Evolutionary conservation across 257 asterid species (phyloP), one percentile per base, ranked within the genome.

Genomic region (Ilex aquifolium): DNA sequence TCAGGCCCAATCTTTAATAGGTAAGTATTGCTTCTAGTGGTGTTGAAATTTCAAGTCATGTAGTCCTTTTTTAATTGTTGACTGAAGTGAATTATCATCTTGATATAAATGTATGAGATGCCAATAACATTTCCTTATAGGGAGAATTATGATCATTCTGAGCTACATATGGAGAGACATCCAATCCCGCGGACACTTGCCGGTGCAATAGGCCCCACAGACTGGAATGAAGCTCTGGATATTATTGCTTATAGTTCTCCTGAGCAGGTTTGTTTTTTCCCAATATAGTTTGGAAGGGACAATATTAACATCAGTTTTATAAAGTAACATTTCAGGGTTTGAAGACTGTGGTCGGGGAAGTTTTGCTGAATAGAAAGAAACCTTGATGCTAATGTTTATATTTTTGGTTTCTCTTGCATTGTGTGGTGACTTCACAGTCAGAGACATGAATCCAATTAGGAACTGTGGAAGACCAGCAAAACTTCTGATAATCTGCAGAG

Each of bases 171-270:
- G 56, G 99, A 93, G 64, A 81, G 95, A 67, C 66, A 75, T 63
- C 80, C 88, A 42, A 72, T 77, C 53, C 66, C 85, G 60, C 81
- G 70, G 74, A 16, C 83, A 36, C 73, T 82, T 75, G 71, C 88
- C 66, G 84, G 82, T 49, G 51, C 77, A 64, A 69, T 82, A 71
- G 95, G 97, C 50, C 87, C 95, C 52, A 81, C 91, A 1, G 92
- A 90, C 79, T 93, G 97, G 99, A 88, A 88, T 69, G 99, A 88
- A 76, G 96, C 99, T 68, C 72, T 90, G 77, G 95, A 87, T 74
- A 84, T 85, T 32, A 86, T 90, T 63, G 73, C 85, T 56, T 78
- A 67, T 76, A 96, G 96, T 68, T 85, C 96, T 32, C 97, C 99
- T 7, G 99, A 90, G 79, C 96, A 93, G 97, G 97, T 93, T 44